These are phyloP conservation scores for Tremella fuciformis DNA, from an alignment of 768 basidiomycete genomes.

Conservation along the genomic window DNA sequence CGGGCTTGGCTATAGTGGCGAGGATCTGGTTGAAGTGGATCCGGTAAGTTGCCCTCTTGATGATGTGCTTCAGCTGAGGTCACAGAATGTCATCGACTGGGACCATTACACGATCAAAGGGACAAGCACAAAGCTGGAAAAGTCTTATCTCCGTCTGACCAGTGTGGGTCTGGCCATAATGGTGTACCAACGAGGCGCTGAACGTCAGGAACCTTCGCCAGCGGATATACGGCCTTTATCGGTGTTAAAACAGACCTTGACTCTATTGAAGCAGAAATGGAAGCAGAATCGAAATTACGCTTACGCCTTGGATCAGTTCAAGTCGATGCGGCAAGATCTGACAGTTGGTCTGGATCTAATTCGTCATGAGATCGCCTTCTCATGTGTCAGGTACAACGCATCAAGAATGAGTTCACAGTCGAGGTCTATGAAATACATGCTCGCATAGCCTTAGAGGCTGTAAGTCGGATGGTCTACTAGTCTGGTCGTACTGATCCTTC, in stretches of 20 bases:
- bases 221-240: slow-evolving; percentile 86
- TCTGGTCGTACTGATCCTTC: slow-evolving; percentile 10
- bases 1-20: slow-evolving; percentile 41
- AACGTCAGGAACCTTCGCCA: slow-evolving; percentile 81
- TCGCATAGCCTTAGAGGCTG: slow-evolving; percentile 89
- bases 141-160: slow-evolving; percentile 91
- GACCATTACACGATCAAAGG: slow-evolving; percentile 94
- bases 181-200: neutral
- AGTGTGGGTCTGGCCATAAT: slow-evolving; percentile 59
- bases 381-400: slow-evolving; percentile 78
- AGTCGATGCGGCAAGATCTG: slow-evolving; percentile 93
- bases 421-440: slow-evolving; percentile 98
- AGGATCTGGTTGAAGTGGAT: slow-evolving; percentile 48
- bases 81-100: slow-evolving; percentile 93
- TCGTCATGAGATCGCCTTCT: neutral
- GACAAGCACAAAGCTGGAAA: slow-evolving; percentile 82
- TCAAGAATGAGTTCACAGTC: slow-evolving; percentile 97
- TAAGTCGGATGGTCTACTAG: slow-evolving; percentile 52
- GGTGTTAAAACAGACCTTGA: slow-evolving; percentile 77
- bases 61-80: slow-evolving; percentile 10
- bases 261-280: slow-evolving; percentile 85
- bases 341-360: slow-evolving; percentile 64
- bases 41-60: slow-evolving; percentile 39
- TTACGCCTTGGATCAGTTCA: slow-evolving; percentile 98
- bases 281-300: slow-evolving; percentile 62